phyloP scores from a whole-genome alignment of 805 yeast species.

The Candida caryicola region DNA sequence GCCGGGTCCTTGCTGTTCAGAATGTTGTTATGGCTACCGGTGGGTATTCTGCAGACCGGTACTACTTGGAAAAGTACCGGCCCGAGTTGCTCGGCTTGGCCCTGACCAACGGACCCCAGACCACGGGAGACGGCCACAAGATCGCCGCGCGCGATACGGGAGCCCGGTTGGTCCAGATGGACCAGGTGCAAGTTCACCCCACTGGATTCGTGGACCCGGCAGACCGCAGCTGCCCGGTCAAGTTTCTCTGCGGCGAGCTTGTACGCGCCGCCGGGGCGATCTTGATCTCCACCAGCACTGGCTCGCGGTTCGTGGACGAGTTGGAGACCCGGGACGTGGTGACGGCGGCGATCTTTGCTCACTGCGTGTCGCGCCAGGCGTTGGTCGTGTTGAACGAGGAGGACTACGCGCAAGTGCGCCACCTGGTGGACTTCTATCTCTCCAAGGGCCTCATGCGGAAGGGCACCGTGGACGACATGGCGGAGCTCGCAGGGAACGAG shows the following conservation, averaged over 20 bases:
- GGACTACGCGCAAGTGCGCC: constrained; percentile 43
- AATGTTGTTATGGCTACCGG: constrained; percentile 56
- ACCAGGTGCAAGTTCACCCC: constrained; percentile 60
- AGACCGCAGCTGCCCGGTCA: constrained; percentile 42
- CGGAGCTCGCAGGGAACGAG: constrained; percentile 6
- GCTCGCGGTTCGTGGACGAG: constrained; percentile 54
- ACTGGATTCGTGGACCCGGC: constrained; percentile 53
- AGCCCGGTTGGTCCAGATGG: constrained; percentile 55
- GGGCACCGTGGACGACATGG: constrained; percentile 21
- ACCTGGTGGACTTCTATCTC: constrained; percentile 51
- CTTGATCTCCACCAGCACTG: constrained; percentile 42
- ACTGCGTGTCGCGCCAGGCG: constrained; percentile 20
- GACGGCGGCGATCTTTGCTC: constrained; percentile 38
- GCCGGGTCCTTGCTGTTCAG: constrained; percentile 8
- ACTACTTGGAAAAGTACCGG: constrained; percentile 38
- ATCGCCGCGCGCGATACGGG: constrained; percentile 43
- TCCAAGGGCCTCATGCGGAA: constrained; percentile 24
- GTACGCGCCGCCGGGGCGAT: constrained; percentile 60
- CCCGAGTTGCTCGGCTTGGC: constrained; percentile 48
- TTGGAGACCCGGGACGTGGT: constrained; percentile 52
- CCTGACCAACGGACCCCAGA: constrained; percentile 54
- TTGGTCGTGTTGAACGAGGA: constrained; percentile 38
- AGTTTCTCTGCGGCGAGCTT: constrained; percentile 59
- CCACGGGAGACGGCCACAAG: constrained; percentile 58
- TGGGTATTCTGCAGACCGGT: constrained; percentile 49